phyloP scores from a whole-genome alignment of 495 filamentous ascomycete genomes.

The Pyronema domesticum region DNA sequence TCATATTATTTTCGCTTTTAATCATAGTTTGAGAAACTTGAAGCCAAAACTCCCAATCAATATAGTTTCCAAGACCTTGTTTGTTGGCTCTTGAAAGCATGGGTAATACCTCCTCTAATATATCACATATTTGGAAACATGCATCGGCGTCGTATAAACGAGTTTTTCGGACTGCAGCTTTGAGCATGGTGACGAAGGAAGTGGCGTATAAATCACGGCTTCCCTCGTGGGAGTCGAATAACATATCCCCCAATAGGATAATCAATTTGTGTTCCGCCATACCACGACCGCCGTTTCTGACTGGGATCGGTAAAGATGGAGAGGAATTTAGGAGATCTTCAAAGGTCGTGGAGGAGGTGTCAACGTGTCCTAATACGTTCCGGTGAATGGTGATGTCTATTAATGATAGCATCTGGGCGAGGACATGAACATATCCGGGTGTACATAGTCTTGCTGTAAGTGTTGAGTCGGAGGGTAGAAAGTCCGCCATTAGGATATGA shows the following conservation, averaged over 20 bases:
- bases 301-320: slow-evolving; percentile 44
- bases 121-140: slow-evolving; percentile 84
- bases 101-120: slow-evolving; percentile 56
- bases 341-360: slow-evolving; percentile 48
- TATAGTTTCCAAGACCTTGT: slow-evolving; percentile 15
- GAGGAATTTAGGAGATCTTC: slow-evolving; percentile 53
- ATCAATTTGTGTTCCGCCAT: slow-evolving; percentile 90
- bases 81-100: slow-evolving; percentile 20
- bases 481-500: slow-evolving; percentile 65
- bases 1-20: slow-evolving; percentile 80
- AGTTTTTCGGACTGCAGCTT: slow-evolving; percentile 52
- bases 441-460: slow-evolving; percentile 47
- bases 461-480: slow-evolving; percentile 46
- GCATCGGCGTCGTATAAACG: slow-evolving; percentile 74
- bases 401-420: slow-evolving; percentile 66
- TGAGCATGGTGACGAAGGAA: slow-evolving; percentile 55
- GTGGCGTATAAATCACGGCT: slow-evolving; percentile 60
- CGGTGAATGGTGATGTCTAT: slow-evolving; percentile 77
- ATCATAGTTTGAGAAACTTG: slow-evolving; percentile 68
- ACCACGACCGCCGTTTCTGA: slow-evolving; percentile 47
- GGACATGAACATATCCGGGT: slow-evolving; percentile 66
- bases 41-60: slow-evolving; percentile 85
- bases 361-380: slow-evolving; percentile 36
- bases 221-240: slow-evolving; percentile 41
- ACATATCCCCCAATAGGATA: slow-evolving; percentile 68